These are phyloP conservation scores for Colletotrichum kahawae DNA, from an alignment of 2,329 filamentous ascomycete genomes.

Conservation along the genomic window DNA sequence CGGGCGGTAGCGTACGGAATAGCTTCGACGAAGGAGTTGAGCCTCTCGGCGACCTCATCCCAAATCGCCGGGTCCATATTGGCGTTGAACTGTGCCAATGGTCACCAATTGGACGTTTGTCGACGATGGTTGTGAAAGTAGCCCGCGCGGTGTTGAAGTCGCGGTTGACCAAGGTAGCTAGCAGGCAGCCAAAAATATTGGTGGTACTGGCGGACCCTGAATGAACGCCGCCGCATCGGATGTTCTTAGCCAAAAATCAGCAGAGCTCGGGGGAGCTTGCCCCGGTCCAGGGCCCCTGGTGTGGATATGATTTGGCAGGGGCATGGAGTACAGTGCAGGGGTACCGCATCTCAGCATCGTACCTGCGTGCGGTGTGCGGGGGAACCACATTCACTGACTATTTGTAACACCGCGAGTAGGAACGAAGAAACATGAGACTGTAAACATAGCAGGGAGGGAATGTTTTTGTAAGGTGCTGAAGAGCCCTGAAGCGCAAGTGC, in stretches of 20 bases:
- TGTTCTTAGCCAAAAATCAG: constrained; percentile 16
- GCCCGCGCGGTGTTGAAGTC: not conserved
- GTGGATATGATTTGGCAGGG: not conserved
- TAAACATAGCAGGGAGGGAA: not conserved
- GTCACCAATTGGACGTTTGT: not conserved
- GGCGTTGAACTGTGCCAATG: not conserved
- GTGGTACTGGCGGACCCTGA: not conserved
- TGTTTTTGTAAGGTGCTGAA: not conserved
- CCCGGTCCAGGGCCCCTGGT: not conserved
- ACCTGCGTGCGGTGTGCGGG: not conserved
- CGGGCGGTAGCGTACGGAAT: constrained; percentile 9
- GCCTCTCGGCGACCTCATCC: constrained; percentile 2
- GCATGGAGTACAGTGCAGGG: not conserved
- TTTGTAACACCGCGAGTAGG: not conserved
- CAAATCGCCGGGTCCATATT: constrained; percentile 10
- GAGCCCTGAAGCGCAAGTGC: not conserved
- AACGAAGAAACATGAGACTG: too few relatives aligned
- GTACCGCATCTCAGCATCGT: not conserved
- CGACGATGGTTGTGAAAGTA: not conserved
- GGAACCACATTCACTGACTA: not conserved
- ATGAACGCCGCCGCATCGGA: not conserved
- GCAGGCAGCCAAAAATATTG: not conserved
- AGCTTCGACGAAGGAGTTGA: constrained; percentile 1
- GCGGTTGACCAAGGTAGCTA: not conserved
- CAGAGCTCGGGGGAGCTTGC: constrained; percentile 18